Percentiles rank a stretch among this genome's conserved stretches.
Evolutionary conservation across 306 rosid species (phyloP).

Genomic region (Quercus agrifolia): DNA sequence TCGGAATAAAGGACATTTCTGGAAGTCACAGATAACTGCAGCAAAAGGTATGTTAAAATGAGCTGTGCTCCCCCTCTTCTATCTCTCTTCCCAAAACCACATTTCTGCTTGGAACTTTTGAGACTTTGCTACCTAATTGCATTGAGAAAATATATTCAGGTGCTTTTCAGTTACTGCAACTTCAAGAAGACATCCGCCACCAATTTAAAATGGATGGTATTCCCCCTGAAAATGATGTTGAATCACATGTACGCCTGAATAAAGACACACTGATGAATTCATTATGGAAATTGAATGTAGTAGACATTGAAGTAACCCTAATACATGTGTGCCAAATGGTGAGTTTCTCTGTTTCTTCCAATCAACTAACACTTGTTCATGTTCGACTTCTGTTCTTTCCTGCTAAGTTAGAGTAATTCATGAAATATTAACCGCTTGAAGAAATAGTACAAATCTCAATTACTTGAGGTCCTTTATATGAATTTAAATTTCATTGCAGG

Average conservation of each 20-base stretch:
- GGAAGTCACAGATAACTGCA: conserved; percentile 91
- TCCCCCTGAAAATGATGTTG: conserved; percentile 49
- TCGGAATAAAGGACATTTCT: conserved; percentile 84
- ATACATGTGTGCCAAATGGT: conserved; percentile 92
- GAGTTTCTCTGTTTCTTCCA: conserved; percentile 27
- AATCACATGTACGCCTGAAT: conserved; percentile 62
- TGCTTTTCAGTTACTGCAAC: conserved; percentile 77
- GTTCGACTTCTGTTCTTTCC: background rate
- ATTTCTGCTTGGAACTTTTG: conserved; percentile 1
- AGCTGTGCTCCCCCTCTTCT: background rate
- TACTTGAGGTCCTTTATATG: conserved; percentile 6
- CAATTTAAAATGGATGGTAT: conserved; percentile 62
- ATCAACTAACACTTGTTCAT: background rate
- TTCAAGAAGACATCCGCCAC: conserved; percentile 69
- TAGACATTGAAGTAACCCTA: conserved; percentile 91
- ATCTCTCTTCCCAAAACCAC: too few species aligned
- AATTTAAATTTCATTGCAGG: conserved; percentile 44
- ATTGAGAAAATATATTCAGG: conserved; percentile 42
- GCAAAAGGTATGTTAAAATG: conserved; percentile 58
- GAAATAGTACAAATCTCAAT: background rate
- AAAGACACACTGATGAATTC: conserved; percentile 80
- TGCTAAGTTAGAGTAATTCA: conserved; percentile 7
- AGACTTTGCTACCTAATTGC: conserved; percentile 20
- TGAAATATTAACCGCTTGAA: background rate
- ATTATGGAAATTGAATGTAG: conserved; percentile 89